A percentile compares a stretch with the other conserved stretches of the same genome.
phyloP scores from a whole-genome alignment of 352 stramenopile genomes.

The Phytophthora cryptogea region DNA sequence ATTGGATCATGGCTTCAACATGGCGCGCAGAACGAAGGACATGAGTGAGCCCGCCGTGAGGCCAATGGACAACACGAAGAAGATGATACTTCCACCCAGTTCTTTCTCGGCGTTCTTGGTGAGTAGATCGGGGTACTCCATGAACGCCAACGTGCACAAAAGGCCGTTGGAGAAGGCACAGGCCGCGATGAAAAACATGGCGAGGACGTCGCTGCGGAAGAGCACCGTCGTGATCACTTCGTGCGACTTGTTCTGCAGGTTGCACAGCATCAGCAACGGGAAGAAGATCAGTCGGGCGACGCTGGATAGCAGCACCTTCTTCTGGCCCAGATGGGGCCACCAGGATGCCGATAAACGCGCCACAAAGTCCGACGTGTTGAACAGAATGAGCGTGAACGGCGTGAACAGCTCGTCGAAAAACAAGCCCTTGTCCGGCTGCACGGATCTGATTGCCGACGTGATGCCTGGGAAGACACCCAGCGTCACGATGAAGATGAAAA shows the following conservation, averaged over 20 bases:
- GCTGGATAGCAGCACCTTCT: slow-evolving; percentile 44
- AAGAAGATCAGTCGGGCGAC: slow-evolving; percentile 58
- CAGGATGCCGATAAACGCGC: slow-evolving; percentile 57
- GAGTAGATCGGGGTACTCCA: slow-evolving; percentile 73
- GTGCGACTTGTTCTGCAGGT: slow-evolving; percentile 71
- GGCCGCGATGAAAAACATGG: slow-evolving; percentile 56
- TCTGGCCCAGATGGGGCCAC: slow-evolving; percentile 34
- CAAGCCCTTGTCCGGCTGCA: slow-evolving; percentile 42
- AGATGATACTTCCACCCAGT: slow-evolving; percentile 78
- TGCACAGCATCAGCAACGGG: slow-evolving; percentile 77
- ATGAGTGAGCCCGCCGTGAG: slow-evolving; percentile 75
- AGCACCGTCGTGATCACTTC: slow-evolving; percentile 72
- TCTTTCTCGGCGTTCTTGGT: slow-evolving; percentile 68
- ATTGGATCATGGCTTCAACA: slow-evolving; percentile 65
- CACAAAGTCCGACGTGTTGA: slow-evolving; percentile 78
- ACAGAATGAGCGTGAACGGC: slow-evolving; percentile 77
- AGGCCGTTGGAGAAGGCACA: slow-evolving; percentile 78
- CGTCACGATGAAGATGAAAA: slow-evolving; percentile 81
- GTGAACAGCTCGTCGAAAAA: slow-evolving; percentile 77
- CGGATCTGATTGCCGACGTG: slow-evolving; percentile 71
- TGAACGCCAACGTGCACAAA: slow-evolving; percentile 72
- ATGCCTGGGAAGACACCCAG: slow-evolving; percentile 78
- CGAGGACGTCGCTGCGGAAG: slow-evolving; percentile 72
- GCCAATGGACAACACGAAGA: slow-evolving; percentile 78
- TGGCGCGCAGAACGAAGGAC: slow-evolving; percentile 74